Conservation (phyloP, 805 yeast genomes). For the Cyberlindnera samutprakarnensis region DNA sequence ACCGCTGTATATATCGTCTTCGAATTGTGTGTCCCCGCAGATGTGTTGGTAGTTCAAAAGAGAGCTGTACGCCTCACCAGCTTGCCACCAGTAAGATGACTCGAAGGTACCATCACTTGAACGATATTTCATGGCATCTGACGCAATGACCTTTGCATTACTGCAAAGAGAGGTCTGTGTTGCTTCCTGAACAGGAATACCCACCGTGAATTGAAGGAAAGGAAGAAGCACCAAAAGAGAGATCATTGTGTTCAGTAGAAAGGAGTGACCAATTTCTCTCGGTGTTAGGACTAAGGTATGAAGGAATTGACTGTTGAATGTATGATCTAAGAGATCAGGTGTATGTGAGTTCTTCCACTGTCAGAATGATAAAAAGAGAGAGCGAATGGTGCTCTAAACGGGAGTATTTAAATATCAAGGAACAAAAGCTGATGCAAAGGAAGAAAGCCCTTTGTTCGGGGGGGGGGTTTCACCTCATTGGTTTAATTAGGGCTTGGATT, state of each 20-base stretch:
- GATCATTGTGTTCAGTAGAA: not conserved
- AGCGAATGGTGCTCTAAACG: too few species aligned
- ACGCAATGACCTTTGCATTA: conserved; percentile 49
- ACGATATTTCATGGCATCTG: conserved; percentile 62
- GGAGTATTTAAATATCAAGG: too few species aligned
- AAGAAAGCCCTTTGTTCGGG: too few species aligned
- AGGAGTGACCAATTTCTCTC: not conserved
- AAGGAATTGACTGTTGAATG: too few species aligned
- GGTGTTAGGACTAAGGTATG: not conserved
- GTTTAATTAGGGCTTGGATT: too few species aligned
- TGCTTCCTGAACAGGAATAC: not conserved
- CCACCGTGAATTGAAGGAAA: not conserved
- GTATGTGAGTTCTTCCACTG: too few species aligned
- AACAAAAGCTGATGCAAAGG: too few species aligned
- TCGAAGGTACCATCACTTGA: conserved; percentile 61
- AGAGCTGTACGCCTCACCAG: conserved; percentile 69
- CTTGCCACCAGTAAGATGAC: conserved; percentile 81
- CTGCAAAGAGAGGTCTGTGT: conserved; percentile 23
- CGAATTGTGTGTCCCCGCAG: conserved; percentile 62
- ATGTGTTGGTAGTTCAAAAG: conserved; percentile 67
- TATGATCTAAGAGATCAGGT: too few species aligned
- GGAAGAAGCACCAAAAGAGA: not conserved
- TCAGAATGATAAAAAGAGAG: too few species aligned
- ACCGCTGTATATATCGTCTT: conserved; percentile 49
- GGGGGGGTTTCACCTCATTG: too few species aligned